These are phyloP conservation scores for Juncus inflexus DNA, from an alignment of 176 grass and related monocot species.

Conservation along the genomic window DNA sequence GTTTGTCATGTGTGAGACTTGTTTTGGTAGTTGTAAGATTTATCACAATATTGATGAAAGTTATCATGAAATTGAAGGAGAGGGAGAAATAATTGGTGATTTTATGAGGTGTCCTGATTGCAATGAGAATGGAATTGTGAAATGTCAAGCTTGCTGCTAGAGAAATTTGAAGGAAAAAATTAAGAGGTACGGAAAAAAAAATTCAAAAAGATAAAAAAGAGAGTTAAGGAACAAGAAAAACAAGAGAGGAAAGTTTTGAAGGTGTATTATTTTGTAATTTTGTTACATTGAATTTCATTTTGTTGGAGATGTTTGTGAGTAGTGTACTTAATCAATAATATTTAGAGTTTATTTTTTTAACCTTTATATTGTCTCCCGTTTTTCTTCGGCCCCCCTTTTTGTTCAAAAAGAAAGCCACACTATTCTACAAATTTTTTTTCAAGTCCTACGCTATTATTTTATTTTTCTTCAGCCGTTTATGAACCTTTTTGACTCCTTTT, in stretches of 20 bases:
- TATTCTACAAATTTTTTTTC: too few relatives aligned
- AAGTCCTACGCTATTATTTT: too few relatives aligned
- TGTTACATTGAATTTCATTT: neutral
- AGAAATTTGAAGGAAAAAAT: conserved; percentile 1
- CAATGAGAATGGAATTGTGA: conserved; percentile 94
- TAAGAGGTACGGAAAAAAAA: neutral
- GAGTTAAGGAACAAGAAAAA: neutral
- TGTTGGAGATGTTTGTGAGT: neutral
- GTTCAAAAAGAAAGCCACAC: too few relatives aligned
- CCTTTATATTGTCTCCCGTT: too few relatives aligned
- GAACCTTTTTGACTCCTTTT: too few relatives aligned
- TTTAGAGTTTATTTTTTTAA: neutral
- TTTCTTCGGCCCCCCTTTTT: too few relatives aligned
- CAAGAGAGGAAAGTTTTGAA: neutral
- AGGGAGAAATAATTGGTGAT: conserved; percentile 12
- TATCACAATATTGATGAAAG: conserved; percentile 20
- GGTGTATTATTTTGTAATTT: conserved; percentile 21
- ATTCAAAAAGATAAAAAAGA: neutral
- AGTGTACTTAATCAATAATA: conserved; percentile 9
- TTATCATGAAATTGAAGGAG: neutral
- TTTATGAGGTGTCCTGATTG: conserved; percentile 71
- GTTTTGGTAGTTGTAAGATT: conserved; percentile 95
- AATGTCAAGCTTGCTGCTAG: conserved; percentile 65
- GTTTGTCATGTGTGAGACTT: conserved; percentile 80
- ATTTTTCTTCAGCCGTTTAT: too few relatives aligned